Evolutionary conservation across 2,329 filamentous ascomycete genomes (phyloP).

Genomic region (Macrophomina phaseolina): DNA sequence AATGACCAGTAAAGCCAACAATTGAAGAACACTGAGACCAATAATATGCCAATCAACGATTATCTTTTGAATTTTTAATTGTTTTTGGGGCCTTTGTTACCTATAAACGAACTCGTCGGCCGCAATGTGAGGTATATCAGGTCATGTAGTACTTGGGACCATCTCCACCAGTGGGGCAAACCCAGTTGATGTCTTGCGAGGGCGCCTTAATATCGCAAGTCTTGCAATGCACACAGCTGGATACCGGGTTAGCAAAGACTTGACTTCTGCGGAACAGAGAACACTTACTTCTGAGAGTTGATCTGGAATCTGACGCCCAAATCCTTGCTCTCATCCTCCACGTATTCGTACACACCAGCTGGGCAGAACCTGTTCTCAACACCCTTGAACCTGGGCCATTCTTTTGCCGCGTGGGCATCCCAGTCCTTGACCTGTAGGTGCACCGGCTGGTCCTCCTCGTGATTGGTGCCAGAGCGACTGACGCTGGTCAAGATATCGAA

Average conservation of each 20-base stretch:
- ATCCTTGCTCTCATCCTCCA: constrained; percentile 87
- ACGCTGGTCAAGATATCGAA: constrained; percentile 98
- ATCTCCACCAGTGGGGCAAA: constrained; percentile 90
- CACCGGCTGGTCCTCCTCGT: constrained; percentile 97
- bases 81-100: neutral
- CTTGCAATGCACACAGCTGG: constrained; percentile 97
- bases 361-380: constrained; percentile 97
- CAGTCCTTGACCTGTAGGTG: constrained; percentile 95
- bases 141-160: constrained; percentile 71
- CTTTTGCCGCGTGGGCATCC: constrained; percentile 83
- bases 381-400: constrained; percentile 88
- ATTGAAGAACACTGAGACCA: neutral
- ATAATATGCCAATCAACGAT: neutral
- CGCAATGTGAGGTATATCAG: constrained; percentile 29
- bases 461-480: constrained; percentile 93
- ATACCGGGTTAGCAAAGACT: constrained; percentile 31
- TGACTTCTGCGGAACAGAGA: constrained; percentile 37
- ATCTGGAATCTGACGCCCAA: constrained; percentile 96
- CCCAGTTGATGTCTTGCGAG: constrained; percentile 90
- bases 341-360: constrained; percentile 96
- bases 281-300: constrained; percentile 90
- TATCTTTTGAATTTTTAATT: neutral
- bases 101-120: neutral
- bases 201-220: constrained; percentile 99
- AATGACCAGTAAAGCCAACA: neutral